Evolutionary conservation across 768 basidiomycete genomes (phyloP).

Genomic region (Thelephora aurantiotincta): DNA sequence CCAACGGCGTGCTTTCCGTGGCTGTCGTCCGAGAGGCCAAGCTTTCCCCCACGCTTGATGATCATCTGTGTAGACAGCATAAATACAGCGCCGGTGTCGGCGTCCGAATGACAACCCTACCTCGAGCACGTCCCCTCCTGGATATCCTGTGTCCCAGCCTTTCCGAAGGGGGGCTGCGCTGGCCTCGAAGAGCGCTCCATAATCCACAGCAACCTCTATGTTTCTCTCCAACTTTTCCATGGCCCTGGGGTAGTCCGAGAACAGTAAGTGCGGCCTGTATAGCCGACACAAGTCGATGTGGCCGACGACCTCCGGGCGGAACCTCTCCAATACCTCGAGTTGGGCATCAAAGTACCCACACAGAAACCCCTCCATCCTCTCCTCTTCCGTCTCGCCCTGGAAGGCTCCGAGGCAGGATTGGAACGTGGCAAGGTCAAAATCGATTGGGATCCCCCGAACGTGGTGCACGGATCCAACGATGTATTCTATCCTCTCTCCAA

Average conservation of each 20-base stretch:
- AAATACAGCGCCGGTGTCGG: conserved; percentile 3
- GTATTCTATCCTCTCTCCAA: conserved; percentile 56
- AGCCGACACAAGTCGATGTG: conserved; percentile 90
- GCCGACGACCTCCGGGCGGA: conserved; percentile 81
- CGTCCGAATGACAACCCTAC: conserved; percentile 27
- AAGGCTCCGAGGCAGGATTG: conserved; percentile 36
- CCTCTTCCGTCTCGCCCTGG: conserved; percentile 11
- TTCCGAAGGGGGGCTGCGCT: conserved; percentile 91
- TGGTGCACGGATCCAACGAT: conserved; percentile 92
- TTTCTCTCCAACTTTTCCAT: conserved; percentile 64
- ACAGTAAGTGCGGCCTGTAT: conserved; percentile 49
- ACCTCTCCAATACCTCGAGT: conserved; percentile 47
- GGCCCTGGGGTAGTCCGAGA: conserved; percentile 43
- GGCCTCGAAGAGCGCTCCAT: conserved; percentile 88
- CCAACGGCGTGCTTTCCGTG: conserved; percentile 86
- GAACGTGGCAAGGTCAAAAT: conserved; percentile 73
- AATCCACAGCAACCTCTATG: conserved; percentile 50
- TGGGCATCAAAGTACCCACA: conserved; percentile 80
- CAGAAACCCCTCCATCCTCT: conserved; percentile 33
- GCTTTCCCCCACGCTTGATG: conserved; percentile 47
- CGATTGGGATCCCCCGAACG: conserved; percentile 77
- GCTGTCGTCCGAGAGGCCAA: conserved; percentile 90
- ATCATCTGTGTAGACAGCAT: conserved; percentile 40
- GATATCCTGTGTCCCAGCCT: conserved; percentile 78
- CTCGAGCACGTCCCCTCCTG: conserved; percentile 61